Conservation (phyloP, 2,329 filamentous ascomycete species). For the Periconia sp. region DNA sequence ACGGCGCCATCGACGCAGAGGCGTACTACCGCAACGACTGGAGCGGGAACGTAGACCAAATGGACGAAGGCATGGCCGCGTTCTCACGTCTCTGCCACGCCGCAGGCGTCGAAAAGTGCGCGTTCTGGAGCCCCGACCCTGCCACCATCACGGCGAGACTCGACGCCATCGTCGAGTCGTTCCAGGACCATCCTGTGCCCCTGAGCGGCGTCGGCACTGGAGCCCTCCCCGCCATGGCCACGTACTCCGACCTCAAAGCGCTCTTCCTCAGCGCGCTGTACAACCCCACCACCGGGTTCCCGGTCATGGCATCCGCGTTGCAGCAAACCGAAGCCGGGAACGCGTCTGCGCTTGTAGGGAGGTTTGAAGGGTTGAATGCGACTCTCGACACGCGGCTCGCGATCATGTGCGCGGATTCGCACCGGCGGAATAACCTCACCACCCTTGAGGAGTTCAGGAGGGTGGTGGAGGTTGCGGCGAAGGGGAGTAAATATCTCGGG, state of each 20-base stretch:
- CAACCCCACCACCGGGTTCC: not conserved
- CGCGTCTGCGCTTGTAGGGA: not conserved
- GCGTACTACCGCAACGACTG: not conserved
- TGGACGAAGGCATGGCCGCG: slow-evolving; percentile 26
- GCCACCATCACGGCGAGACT: not conserved
- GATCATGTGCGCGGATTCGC: not conserved
- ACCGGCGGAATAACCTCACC: not conserved
- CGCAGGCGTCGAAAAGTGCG: slow-evolving; percentile 37
- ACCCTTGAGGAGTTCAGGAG: not conserved
- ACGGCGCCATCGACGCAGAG: slow-evolving; percentile 42
- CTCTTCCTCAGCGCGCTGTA: not conserved
- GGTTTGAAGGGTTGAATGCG: not conserved
- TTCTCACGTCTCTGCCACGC: slow-evolving; percentile 57
- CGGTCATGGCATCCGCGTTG: not conserved
- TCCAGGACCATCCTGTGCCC: not conserved
- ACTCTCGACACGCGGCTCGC: not conserved
- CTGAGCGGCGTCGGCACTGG: not conserved
- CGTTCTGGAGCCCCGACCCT: not conserved
- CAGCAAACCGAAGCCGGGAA: not conserved
- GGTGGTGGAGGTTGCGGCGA: not conserved
- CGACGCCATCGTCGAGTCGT: not conserved
- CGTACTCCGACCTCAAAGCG: not conserved
- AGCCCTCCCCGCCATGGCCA: not conserved
- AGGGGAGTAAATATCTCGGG: not conserved
- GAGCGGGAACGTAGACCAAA: not conserved